Conservation (phyloP, 805 yeast species). For the Wickerhamiella parazyma region DNA sequence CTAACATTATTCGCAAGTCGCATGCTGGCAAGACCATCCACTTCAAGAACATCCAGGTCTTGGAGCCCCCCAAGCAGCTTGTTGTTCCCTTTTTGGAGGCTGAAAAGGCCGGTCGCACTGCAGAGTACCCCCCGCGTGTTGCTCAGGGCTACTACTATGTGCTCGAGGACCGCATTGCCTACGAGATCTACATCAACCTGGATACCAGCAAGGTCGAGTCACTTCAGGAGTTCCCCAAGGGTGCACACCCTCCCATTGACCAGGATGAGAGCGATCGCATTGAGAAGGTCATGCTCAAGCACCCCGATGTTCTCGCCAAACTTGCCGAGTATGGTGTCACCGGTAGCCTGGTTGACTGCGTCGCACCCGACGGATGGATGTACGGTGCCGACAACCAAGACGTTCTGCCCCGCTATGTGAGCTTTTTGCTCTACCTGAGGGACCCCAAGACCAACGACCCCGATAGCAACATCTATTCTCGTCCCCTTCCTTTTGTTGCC, state of each 20-base stretch:
- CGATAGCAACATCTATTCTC: conserved; percentile 45
- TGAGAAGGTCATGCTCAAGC: conserved; percentile 31
- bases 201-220: conserved; percentile 49
- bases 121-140: conserved; percentile 51
- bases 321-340: conserved; percentile 63
- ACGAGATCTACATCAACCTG: conserved; percentile 61
- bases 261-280: conserved; percentile 31
- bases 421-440: conserved; percentile 66
- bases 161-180: conserved; percentile 35
- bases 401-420: conserved; percentile 31
- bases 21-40: conserved; percentile 23
- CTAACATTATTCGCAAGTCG: conserved; percentile 17
- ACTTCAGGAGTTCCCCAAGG: conserved; percentile 41
- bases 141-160: conserved; percentile 55
- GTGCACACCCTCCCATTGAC: conserved; percentile 57
- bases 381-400: conserved; percentile 60
- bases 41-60: conserved; percentile 23
- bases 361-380: conserved; percentile 41
- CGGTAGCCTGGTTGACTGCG: conserved; percentile 13
- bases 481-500: conserved; percentile 62
- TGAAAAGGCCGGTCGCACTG: conserved; percentile 37
- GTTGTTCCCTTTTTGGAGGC: conserved; percentile 56
- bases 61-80: conserved; percentile 66
- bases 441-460: conserved; percentile 37
- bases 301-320: conserved; percentile 86